Conservation (phyloP, 2,329 filamentous ascomycete species). For the Orbilia blumenaviensis region DNA sequence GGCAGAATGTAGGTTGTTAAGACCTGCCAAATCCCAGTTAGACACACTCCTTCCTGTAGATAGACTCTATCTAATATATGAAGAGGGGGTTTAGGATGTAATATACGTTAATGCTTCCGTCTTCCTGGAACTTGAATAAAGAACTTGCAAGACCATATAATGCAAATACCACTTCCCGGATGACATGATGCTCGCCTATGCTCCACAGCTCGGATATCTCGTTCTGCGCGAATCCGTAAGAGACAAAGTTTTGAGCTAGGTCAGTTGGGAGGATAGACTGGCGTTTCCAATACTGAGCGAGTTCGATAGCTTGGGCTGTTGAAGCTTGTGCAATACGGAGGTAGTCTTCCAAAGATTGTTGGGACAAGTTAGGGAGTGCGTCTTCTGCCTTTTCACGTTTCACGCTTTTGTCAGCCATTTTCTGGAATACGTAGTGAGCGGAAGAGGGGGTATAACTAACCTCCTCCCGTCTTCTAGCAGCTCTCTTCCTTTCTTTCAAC, state of each 20-base stretch:
- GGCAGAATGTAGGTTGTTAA: conserved; percentile 25
- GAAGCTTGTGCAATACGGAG: conserved; percentile 33
- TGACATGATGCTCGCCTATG: conserved; percentile 75
- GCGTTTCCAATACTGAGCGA: conserved; percentile 42
- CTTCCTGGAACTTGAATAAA: conserved; percentile 66
- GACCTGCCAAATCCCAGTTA: conserved; percentile 32
- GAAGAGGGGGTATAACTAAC: neutral
- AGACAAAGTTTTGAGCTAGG: conserved; percentile 34
- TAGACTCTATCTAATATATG: neutral
- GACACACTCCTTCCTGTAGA: neutral
- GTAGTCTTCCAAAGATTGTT: conserved; percentile 32
- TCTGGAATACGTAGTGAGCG: neutral
- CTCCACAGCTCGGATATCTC: conserved; percentile 54
- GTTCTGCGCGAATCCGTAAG: conserved; percentile 29
- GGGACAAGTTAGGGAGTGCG: neutral
- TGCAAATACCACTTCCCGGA: conserved; percentile 86
- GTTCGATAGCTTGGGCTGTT: conserved; percentile 23
- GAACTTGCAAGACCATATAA: conserved; percentile 79
- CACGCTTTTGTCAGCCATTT: neutral
- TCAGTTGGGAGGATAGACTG: conserved; percentile 28
- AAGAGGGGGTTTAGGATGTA: neutral
- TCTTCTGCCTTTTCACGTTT: conserved; percentile 30
- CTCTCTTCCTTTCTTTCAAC: conserved; percentile 35
- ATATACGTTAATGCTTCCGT: conserved; percentile 43
- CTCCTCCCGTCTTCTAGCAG: conserved; percentile 54